Percentiles rank a stretch among this genome's conserved stretches.
Conservation (phyloP, 2,329 filamentous ascomycete genomes). For the Aureobasidium sp. region DNA sequence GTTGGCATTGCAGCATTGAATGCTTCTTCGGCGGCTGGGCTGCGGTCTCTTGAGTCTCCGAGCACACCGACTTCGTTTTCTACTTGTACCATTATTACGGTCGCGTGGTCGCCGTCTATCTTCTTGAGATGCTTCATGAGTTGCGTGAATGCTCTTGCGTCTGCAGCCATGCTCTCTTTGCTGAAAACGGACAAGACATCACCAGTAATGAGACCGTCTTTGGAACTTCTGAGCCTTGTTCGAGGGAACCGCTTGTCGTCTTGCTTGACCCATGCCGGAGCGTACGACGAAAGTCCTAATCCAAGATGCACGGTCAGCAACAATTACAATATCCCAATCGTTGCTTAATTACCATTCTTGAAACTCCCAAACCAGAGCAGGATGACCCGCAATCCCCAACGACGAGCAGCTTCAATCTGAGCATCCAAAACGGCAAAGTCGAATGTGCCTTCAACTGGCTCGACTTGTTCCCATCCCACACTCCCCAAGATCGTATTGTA, state of each 20-base stretch:
- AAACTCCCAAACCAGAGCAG: conserved; percentile 44
- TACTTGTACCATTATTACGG: conserved; percentile 52
- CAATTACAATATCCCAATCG: too few species aligned
- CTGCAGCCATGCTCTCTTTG: conserved; percentile 29
- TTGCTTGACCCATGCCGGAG: conserved; percentile 34
- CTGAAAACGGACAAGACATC: conserved; percentile 35
- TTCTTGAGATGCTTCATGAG: conserved; percentile 37
- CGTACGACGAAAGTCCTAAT: conserved; percentile 33
- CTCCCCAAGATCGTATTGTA: conserved; percentile 42
- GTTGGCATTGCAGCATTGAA: conserved; percentile 36
- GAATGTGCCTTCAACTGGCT: conserved; percentile 39
- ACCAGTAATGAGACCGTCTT: conserved; percentile 23
- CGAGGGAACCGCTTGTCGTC: conserved; percentile 28
- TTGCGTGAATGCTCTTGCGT: conserved; percentile 34
- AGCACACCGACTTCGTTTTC: conserved; percentile 50
- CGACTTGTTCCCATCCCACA: conserved; percentile 43
- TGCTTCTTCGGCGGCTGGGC: conserved; percentile 33
- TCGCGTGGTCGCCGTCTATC: conserved; percentile 41
- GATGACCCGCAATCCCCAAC: conserved; percentile 36
- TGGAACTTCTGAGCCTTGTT: conserved; percentile 25
- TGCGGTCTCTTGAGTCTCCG: conserved; percentile 46
- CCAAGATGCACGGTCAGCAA: too few species aligned
- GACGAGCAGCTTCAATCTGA: conserved; percentile 28
- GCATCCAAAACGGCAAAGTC: conserved; percentile 37
- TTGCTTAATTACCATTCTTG: conserved; percentile 36